Percentiles rank a stretch among this genome's conserved stretches.
phyloP scores from a whole-genome alignment of 225 moss, liverwort and hornwort species.

The Antitrichia curtipendula region DNA sequence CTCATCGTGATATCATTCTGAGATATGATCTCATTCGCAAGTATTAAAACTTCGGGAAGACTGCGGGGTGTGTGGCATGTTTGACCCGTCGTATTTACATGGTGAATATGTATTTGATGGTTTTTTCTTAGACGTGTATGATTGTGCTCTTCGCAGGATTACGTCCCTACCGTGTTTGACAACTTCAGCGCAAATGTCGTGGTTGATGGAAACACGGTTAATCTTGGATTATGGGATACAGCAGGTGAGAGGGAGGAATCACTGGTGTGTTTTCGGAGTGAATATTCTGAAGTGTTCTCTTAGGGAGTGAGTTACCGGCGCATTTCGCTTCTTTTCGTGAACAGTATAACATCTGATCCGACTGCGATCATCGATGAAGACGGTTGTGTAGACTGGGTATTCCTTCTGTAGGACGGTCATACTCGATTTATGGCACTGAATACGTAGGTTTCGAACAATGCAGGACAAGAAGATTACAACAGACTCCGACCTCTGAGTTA shows the following conservation, averaged over 20 bases:
- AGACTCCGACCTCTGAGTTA: constrained; percentile 96
- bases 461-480: constrained; percentile 99
- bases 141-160: constrained; percentile 50
- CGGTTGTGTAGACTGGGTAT: not conserved
- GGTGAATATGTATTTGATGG: not conserved
- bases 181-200: constrained; percentile 99
- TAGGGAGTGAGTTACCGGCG: not conserved
- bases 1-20: not conserved
- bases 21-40: not conserved
- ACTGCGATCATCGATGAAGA: not conserved
- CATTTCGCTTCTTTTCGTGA: not conserved
- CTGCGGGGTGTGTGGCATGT: not conserved
- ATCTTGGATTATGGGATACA: constrained; percentile 98
- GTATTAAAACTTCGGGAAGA: not conserved
- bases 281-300: not conserved
- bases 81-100: not conserved
- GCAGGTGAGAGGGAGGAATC: constrained; percentile 51
- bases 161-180: constrained; percentile 97
- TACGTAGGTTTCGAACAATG: not conserved
- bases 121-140: not conserved
- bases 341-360: not conserved
- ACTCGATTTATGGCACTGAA: not conserved
- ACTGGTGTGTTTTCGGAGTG: not conserved
- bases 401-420: not conserved
- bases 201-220: constrained; percentile 97